Base-by-base conservation (phyloP, 192 early-diverging fungal species). In the Pilobolus umbonatus region DNA sequence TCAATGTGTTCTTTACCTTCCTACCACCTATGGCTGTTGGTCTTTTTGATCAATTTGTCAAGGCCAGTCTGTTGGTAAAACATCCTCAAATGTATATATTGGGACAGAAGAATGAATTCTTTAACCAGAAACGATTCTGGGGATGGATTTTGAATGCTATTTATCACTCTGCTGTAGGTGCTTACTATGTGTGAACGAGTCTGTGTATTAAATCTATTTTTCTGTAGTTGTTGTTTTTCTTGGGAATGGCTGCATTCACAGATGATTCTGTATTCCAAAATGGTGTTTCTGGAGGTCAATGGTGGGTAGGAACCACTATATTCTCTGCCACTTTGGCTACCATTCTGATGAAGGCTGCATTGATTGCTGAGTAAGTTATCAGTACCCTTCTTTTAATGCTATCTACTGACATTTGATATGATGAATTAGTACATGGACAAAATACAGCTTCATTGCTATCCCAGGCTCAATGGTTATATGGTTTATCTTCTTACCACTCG, bases 81-180 rank as follows among this genome's bases (percentile, higher is more conserved):
- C 95, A 98, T 64, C 95, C 95, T 2, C 92, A 98, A 68, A 77
- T 98, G 69, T 98, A 95, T 77, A 84, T 81, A 75, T 53, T 71
- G 6, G 68, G 68, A 19, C 68, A 71, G 26, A 55, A 35, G 14
- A 71, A 71, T 44, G 61, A 65, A 34, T 71, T 65, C n/a, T 90
- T 96, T 79, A 94, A 93, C 72, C 84, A 87, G 55, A 76, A 74
- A 31, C 73, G 80, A 22, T 98, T 98, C 74, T 96, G 94, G 92
- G 81, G 84, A 19, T 96, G 91, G 88, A 89, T 92, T 15, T 50
- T 79, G 60, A 98, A 95, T 66, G 93, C 93, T 35, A 90, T 98
- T 59, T 90, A 81, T 69, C 94, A 98, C 71, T 96, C 95, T 8
- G 72, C 90, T 17, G 64, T 89, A 44, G 73, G 72, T 12, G 21